phyloP scores from a whole-genome alignment of 345 rosid genomes.

The Citrus inodora region DNA sequence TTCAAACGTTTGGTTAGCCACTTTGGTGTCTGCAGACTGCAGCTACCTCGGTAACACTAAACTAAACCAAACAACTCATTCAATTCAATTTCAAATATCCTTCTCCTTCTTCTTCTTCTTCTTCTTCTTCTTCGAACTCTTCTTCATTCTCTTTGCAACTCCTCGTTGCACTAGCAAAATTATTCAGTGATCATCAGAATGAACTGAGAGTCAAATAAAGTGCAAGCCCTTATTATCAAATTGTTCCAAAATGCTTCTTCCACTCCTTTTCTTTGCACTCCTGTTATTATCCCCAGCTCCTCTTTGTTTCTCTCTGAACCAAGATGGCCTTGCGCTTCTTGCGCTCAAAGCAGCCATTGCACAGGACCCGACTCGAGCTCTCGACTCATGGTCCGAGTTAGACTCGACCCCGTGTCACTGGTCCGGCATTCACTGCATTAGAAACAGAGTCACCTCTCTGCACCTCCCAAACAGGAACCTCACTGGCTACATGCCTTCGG shows the following conservation, averaged over 20 bases:
- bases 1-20: slow-evolving; percentile 15
- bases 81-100: slow-evolving; percentile 10
- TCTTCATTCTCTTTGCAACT: slow-evolving; percentile 40
- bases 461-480: slow-evolving; percentile 48
- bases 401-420: slow-evolving; percentile 84
- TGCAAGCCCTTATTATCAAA: neutral
- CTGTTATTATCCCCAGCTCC: slow-evolving; percentile 6
- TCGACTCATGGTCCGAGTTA: slow-evolving; percentile 67
- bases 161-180: slow-evolving; percentile 46
- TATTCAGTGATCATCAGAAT: no score
- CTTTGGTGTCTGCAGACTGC: neutral
- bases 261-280: slow-evolving; percentile 15
- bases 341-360: slow-evolving; percentile 79
- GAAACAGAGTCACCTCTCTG: slow-evolving; percentile 61
- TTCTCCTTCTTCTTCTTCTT: slow-evolving; percentile 13
- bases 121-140: slow-evolving; percentile 7
- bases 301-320: slow-evolving; percentile 41
- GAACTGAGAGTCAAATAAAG: no score
- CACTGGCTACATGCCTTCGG: slow-evolving; percentile 84
- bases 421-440: slow-evolving; percentile 62
- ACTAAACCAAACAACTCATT: neutral
- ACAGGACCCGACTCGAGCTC: slow-evolving; percentile 56
- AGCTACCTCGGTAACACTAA: slow-evolving; percentile 11
- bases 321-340: slow-evolving; percentile 83
- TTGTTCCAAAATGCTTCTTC: slow-evolving; percentile 5